Evolutionary conservation across 305 asterid species (phyloP), one percentile per base, ranked within the genome.

Genomic region (Fraxinus dipetala): DNA sequence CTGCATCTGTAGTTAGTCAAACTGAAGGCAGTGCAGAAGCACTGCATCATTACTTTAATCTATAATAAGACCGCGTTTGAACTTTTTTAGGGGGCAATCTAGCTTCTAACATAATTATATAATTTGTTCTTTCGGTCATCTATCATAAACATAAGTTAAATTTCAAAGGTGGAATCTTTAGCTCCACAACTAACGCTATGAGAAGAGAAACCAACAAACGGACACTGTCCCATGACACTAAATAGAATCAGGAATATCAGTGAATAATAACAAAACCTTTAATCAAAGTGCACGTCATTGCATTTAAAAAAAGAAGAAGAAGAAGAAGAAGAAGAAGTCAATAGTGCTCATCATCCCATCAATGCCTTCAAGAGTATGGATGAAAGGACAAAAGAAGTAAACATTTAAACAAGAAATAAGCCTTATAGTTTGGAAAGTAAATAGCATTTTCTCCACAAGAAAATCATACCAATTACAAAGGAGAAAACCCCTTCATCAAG

Each of bases 1-100:
- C 97, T 93, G 98, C 97, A 94, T 91, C 93, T 90, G 99, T 90
- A 81, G 92, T 96, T 91, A 93, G 95, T 88, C 87, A 90, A 93
- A 92, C 91, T 88, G 89, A 90, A 89, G 88, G 88, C 97, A 88
- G 95, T 91, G 98, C 94, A 85, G 81, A 85, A 61, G 95, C 95
- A 93, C 95, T 90, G 94, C 93, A 88, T 86, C 88, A 90, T 95
- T 93, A 92, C 94, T 93, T 54, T 90, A 86, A 91, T 85, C 90
- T 92, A 88, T 74, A 85, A 89, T 84, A 76, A 85, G 83, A 82
- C 89, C 88, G 85, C 20, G 85, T 51, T 88, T 82, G 81, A 87
- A 80, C 84, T 83, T 81, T 54, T 84, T 80, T 85, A 83, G 80
- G 77, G 85, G 86, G 86, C 84, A 81, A 80, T 85, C 87, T 88